A percentile compares a stretch with the other conserved stretches of the same genome.
These are phyloP conservation scores for Blastobotrys apis DNA, from an alignment of 1,139 yeast genomes.

Conservation along the genomic window DNA sequence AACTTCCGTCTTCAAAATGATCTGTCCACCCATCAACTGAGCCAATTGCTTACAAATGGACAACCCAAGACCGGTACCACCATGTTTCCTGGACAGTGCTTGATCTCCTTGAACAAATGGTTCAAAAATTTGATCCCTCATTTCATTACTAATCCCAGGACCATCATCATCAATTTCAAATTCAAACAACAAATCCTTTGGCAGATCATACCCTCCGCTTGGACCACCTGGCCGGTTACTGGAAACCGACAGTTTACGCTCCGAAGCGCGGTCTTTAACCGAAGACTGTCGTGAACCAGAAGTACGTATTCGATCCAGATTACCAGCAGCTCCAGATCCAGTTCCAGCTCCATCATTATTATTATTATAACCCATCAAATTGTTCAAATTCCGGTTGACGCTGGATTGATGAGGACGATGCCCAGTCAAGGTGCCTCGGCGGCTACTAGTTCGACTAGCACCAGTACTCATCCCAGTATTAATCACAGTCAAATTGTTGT, in stretches of 20 bases:
- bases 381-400: conserved; percentile 1
- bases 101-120: conserved; percentile 98
- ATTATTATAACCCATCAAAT: background rate
- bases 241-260: background rate
- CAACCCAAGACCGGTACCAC: conserved; percentile 94
- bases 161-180: conserved; percentile 86
- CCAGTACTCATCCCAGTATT: background rate
- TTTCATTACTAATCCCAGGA: conserved; percentile 78
- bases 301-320: too few relatives aligned
- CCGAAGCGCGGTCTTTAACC: background rate
- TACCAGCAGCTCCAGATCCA: background rate
- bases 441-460: background rate
- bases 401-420: background rate
- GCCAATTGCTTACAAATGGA: conserved; percentile 92
- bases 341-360: background rate
- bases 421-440: background rate
- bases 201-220: background rate
- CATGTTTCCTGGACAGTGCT: conserved; percentile 82
- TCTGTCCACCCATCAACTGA: conserved; percentile 64
- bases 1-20: conserved; percentile 60
- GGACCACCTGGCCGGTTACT: background rate
- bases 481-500: background rate
- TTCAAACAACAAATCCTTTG: conserved; percentile 40
- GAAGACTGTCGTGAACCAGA: background rate
- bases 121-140: conserved; percentile 83